Conservation (phyloP, 129 eudicot species). For the Flaveria bidentis region DNA sequence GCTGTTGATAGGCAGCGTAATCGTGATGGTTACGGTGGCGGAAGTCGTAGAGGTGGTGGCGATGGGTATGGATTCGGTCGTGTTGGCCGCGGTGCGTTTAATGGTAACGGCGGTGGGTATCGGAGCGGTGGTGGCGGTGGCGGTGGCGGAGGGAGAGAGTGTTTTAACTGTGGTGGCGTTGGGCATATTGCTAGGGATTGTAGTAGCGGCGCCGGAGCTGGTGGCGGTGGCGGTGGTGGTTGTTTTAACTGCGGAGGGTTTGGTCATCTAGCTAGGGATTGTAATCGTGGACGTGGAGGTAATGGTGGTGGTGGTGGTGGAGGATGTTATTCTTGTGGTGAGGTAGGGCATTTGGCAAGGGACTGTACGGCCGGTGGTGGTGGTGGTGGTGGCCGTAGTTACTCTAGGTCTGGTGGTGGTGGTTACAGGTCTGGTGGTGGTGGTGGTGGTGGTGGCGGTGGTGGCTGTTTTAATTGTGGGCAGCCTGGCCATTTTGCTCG, state of each 20-base stretch:
- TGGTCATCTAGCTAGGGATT: slow-evolving; percentile 54
- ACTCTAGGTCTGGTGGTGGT: slow-evolving; percentile 23
- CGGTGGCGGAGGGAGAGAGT: slow-evolving; percentile 38
- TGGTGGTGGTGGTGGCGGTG: slow-evolving; percentile 14
- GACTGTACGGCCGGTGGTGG: slow-evolving; percentile 36
- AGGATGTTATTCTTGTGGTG: slow-evolving; percentile 41
- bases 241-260: slow-evolving; percentile 45
- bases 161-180: slow-evolving; percentile 51
- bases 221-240: slow-evolving; percentile 17
- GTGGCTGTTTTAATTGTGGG: slow-evolving; percentile 43
- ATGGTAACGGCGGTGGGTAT: slow-evolving; percentile 8
- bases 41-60: slow-evolving; percentile 34
- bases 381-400: slow-evolving; percentile 26
- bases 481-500: slow-evolving; percentile 51
- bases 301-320: slow-evolving; percentile 27
- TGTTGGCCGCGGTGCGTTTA: slow-evolving; percentile 14
- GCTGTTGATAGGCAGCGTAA: slow-evolving; percentile 37
- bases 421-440: slow-evolving; percentile 34
- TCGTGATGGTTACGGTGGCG: slow-evolving; percentile 38
- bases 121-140: slow-evolving; percentile 31
- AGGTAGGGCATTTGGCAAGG: slow-evolving; percentile 44
- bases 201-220: slow-evolving; percentile 34
- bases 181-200: slow-evolving; percentile 61
- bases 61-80: slow-evolving; percentile 25
- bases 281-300: slow-evolving; percentile 22